Evolutionary conservation across 345 rosid genomes (phyloP), one percentile per base, ranked within the genome.

Genomic region (Eutrema japonicum): DNA sequence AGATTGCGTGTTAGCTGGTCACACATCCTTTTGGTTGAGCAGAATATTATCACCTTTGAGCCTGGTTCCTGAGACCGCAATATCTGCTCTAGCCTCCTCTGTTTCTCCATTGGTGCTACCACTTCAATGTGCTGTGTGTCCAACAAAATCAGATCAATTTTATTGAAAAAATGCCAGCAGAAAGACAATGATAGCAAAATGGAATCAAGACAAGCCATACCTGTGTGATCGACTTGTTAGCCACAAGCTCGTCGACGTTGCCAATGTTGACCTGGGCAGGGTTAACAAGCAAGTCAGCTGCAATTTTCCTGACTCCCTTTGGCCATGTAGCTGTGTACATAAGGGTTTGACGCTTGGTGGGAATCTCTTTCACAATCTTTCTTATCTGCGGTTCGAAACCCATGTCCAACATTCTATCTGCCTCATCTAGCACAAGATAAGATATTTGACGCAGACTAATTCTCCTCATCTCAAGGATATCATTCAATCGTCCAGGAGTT

Each of bases 251-350:
- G 64, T 95, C 96, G 58, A 87, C 93, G 63, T 88, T 95, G 64
- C 99, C 99, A 46, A 95, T 95, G 75, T 92, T 95, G 72, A 95
- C 99, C 81, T 95, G 99, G 59, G 87, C 91, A 79, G 99, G 96
- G 80, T 88, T 92, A 62, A 88, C 88, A 68, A 95, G 82, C 11
- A 95, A 86, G 77, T 95, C 99, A 49, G 98, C 92, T 47, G 99
- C 99, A 81, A 95, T 95, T 79, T 90, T 95, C 71, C 98, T 87
- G 63, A 95, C 99, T 71, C 93, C 99, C 83, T 71, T 92, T 4
- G 99, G 99, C 98, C 99, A 92, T 8, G 99, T 92, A 61, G 99
- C 99, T 13, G 98, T 95, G 77, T 81, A 95, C 99, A 95, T 95
- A 72, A 95, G 96, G 18, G 98, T 95, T 82, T 95, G 99, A 35